These are phyloP conservation scores for Amylocarpus encephaloides DNA, from an alignment of 2,329 filamentous ascomycete species.

Conservation along the genomic window DNA sequence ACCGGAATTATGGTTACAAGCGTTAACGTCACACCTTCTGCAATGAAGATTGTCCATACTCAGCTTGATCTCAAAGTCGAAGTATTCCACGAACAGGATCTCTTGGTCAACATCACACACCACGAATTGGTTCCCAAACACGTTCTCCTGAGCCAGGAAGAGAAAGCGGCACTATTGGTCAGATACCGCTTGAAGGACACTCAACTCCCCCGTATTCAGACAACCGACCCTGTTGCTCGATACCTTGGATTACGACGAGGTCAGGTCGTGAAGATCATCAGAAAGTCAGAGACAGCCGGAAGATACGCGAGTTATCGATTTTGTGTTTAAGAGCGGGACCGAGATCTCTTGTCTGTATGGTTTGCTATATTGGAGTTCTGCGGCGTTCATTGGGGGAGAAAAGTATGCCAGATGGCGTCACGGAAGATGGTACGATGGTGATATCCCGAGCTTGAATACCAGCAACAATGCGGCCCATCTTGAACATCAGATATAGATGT, in stretches of 20 bases:
- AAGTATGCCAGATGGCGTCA: slow-evolving; percentile 19
- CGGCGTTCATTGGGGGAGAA: slow-evolving; percentile 17
- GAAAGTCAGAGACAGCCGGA: slow-evolving; percentile 90
- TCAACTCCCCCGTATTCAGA: slow-evolving; percentile 86
- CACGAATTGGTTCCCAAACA: slow-evolving; percentile 96
- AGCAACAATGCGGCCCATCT: no score
- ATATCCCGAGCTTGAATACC: no score
- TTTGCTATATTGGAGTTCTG: slow-evolving; percentile 11
- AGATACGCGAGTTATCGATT: slow-evolving; percentile 90
- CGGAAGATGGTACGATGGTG: background rate
- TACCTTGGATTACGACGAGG: slow-evolving; percentile 87
- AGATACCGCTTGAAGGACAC: slow-evolving; percentile 96
- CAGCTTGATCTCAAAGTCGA: slow-evolving; percentile 77
- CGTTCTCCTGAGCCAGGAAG: slow-evolving; percentile 79
- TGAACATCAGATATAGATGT: no score
- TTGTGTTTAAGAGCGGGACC: slow-evolving; percentile 44
- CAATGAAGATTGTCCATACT: slow-evolving; percentile 77
- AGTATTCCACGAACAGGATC: slow-evolving; percentile 90
- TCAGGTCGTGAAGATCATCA: slow-evolving; percentile 97
- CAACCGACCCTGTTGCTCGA: slow-evolving; percentile 84
- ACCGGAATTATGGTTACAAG: slow-evolving; percentile 87
- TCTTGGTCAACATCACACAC: slow-evolving; percentile 96
- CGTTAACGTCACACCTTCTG: slow-evolving; percentile 75
- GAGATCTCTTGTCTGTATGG: background rate
- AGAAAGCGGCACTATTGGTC: slow-evolving; percentile 79